Conservation (phyloP, 2,329 filamentous ascomycete genomes). For the Volutella citrinella region DNA sequence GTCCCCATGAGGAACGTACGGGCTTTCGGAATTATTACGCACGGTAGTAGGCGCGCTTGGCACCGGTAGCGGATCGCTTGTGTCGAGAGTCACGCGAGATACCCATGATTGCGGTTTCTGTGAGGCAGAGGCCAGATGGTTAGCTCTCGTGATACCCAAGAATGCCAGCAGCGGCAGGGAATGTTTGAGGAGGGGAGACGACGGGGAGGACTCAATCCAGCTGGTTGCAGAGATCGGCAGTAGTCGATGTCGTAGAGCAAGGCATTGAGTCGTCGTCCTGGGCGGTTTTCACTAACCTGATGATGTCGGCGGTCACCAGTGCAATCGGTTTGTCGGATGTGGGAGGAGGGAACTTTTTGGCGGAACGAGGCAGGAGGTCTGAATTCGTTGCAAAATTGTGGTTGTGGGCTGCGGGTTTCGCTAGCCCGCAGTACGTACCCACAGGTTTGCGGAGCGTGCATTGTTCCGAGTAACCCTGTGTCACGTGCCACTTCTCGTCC, state of each 20-base stretch:
- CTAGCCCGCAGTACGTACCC: conserved; percentile 34
- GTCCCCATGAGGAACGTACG: conserved; percentile 52
- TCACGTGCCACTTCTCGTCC: too few relatives aligned
- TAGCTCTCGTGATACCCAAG: conserved; percentile 11
- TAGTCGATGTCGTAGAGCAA: conserved; percentile 21
- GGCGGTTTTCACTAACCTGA: conserved; percentile 41
- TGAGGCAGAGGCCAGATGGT: conserved; percentile 24
- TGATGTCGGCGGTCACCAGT: conserved; percentile 46
- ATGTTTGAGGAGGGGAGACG: conserved; percentile 3
- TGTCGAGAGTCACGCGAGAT: conserved; percentile 99
- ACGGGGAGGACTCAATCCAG: conserved; percentile 17
- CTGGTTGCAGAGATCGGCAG: conserved; percentile 18
- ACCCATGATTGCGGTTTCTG: conserved; percentile 88
- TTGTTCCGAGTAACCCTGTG: conserved; percentile 23
- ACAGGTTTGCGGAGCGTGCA: conserved; percentile 25
- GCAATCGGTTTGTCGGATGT: conserved; percentile 45
- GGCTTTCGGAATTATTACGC: conserved; percentile 63
- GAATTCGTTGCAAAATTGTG: conserved; percentile 36
- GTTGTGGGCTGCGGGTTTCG: conserved; percentile 36
- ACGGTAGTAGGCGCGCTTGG: conserved; percentile 93
- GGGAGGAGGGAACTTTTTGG: conserved; percentile 37
- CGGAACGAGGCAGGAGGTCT: conserved; percentile 29
- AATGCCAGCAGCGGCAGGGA: conserved; percentile 1
- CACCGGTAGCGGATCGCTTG: conserved; percentile 99
- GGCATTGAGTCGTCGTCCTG: conserved; percentile 16